These are phyloP conservation scores for Lentinula edodes DNA, from an alignment of 768 basidiomycete species.

Conservation along the genomic window DNA sequence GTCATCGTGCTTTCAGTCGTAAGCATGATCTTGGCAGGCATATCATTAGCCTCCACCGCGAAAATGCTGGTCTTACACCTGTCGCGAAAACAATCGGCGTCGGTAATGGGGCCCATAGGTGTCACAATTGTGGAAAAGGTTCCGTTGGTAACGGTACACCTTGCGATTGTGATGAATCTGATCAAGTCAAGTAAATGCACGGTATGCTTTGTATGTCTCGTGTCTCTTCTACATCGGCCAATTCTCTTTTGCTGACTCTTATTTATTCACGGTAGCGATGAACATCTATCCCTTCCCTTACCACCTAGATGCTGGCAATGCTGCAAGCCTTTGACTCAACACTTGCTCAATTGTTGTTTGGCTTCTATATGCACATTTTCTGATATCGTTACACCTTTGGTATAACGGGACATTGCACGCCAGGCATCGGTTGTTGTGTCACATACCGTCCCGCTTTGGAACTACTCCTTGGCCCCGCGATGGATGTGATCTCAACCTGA, in stretches of 20 bases:
- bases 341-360: conserved; percentile 1
- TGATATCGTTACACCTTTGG: conserved; percentile 12
- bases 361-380: conserved; percentile 23
- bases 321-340: conserved; percentile 24
- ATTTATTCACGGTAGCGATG: background rate
- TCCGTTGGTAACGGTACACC: conserved; percentile 46
- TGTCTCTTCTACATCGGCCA: conserved; percentile 11
- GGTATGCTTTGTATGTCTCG: background rate
- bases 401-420: conserved; percentile 27
- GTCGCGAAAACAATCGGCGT: conserved; percentile 58
- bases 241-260: background rate
- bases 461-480: conserved; percentile 49
- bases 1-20: conserved; percentile 89
- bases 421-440: conserved; percentile 53
- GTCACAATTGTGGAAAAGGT: conserved; percentile 69
- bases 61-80: conserved; percentile 39
- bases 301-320: conserved; percentile 5
- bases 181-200: conserved; percentile 46
- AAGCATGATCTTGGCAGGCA: conserved; percentile 94
- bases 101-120: conserved; percentile 63
- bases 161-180: conserved; percentile 49
- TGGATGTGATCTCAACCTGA: conserved; percentile 59
- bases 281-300: background rate
- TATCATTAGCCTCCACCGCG: conserved; percentile 77
- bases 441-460: conserved; percentile 60